These are phyloP conservation scores for Abortiporus biennis DNA, from an alignment of 1,284 basidiomycete species.

Conservation along the genomic window DNA sequence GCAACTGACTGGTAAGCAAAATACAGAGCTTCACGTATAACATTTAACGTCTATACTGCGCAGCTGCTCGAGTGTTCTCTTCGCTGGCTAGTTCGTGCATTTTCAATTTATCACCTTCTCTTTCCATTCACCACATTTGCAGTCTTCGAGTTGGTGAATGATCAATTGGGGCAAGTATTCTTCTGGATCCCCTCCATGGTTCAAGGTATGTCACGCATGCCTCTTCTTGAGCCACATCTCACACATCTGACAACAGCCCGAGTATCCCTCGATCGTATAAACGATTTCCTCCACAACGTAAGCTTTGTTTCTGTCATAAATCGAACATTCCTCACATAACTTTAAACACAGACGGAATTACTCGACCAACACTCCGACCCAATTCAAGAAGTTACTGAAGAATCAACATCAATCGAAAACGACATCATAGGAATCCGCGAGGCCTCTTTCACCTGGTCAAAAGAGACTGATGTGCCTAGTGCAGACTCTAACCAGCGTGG, in stretches of 20 bases:
- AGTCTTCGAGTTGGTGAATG: slow-evolving; percentile 30
- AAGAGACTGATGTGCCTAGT: slow-evolving; percentile 20
- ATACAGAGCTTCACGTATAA: slow-evolving; percentile 17
- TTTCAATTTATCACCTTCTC: too few species aligned
- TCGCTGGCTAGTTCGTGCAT: slow-evolving; percentile 29
- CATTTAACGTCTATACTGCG: slow-evolving; percentile 7
- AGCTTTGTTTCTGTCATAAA: slow-evolving; percentile 4
- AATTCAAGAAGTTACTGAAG: too few species aligned
- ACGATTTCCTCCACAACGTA: slow-evolving; percentile 39
- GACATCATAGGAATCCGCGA: slow-evolving; percentile 32
- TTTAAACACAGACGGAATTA: slow-evolving; percentile 35
- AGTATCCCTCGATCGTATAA: slow-evolving; percentile 45
- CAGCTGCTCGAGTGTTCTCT: slow-evolving; percentile 35
- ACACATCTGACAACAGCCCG: slow-evolving; percentile 27
- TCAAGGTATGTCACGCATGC: slow-evolving; percentile 20
- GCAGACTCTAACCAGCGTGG: slow-evolving; percentile 26
- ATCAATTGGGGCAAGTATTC: slow-evolving; percentile 27
- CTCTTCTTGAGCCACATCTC: slow-evolving; percentile 16
- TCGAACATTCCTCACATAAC: slow-evolving; percentile 7
- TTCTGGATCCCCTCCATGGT: slow-evolving; percentile 26
- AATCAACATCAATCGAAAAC: too few species aligned
- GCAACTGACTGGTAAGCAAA: slow-evolving; percentile 21
- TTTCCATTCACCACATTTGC: neutral
- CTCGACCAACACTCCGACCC: slow-evolving; percentile 38
- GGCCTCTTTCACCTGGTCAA: slow-evolving; percentile 36